These are phyloP conservation scores for Alliaria petiolata DNA, from an alignment of 345 rosid genomes.

Conservation along the genomic window DNA sequence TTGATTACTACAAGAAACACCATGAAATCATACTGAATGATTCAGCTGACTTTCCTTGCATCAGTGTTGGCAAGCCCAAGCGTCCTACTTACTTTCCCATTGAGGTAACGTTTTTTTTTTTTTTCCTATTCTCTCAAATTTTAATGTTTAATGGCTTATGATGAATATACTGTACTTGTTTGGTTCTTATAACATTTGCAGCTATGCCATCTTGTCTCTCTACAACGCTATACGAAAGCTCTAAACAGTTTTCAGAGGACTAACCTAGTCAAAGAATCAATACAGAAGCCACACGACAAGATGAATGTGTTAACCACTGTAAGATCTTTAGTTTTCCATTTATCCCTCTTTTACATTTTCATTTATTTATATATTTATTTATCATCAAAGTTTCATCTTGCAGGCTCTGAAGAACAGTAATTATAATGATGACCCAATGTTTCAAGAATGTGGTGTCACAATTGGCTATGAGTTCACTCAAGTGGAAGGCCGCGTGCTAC, in stretches of 20 bases:
- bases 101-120: no score
- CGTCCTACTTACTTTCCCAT: slow-evolving; percentile 67
- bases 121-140: slow-evolving; percentile 41
- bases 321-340: slow-evolving; percentile 4
- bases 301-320: slow-evolving; percentile 55
- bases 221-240: slow-evolving; percentile 84
- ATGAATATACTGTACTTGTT: neutral
- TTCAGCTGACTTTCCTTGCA: slow-evolving; percentile 62
- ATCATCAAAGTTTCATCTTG: neutral
- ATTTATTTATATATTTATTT: no score
- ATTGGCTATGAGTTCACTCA: slow-evolving; percentile 49
- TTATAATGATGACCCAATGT: slow-evolving; percentile 66
- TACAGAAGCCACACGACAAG: slow-evolving; percentile 76
- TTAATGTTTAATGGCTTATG: no score
- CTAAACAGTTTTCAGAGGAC: slow-evolving; percentile 46
- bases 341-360: no score
- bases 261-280: slow-evolving; percentile 63
- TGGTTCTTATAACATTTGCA: slow-evolving; percentile 10
- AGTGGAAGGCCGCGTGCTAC: slow-evolving; percentile 75
- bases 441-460: slow-evolving; percentile 57
- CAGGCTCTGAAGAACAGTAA: slow-evolving; percentile 58
- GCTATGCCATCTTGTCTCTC: slow-evolving; percentile 71
- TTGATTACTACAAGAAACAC: slow-evolving; percentile 57
- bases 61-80: slow-evolving; percentile 84
- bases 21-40: slow-evolving; percentile 46